Conservation (phyloP, 2,329 filamentous ascomycete genomes). For the Botryotinia globosa region DNA sequence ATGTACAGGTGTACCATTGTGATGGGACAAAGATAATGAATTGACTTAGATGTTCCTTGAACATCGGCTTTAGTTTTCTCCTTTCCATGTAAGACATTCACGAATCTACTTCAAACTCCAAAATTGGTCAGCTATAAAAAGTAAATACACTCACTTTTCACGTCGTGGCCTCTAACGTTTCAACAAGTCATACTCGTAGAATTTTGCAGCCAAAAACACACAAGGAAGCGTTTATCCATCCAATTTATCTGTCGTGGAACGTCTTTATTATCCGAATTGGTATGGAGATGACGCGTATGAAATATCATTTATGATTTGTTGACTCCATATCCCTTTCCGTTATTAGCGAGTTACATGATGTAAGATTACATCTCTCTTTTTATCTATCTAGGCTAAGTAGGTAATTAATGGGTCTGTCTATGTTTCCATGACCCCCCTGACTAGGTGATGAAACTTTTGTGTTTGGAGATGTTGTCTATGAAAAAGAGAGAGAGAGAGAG, state of each 20-base stretch:
- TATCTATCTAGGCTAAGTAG: not conserved
- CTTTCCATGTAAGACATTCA: not conserved
- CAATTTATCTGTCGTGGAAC: not conserved
- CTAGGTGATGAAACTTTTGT: not conserved
- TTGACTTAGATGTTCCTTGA: not conserved
- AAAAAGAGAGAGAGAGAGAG: not conserved
- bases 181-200: not conserved
- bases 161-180: not conserved
- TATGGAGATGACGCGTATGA: slow-evolving; percentile 7
- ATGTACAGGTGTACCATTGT: not conserved
- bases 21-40: not conserved
- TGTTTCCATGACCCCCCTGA: not conserved
- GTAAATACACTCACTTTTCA: not conserved
- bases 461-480: not conserved
- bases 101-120: not conserved
- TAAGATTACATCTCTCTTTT: not conserved
- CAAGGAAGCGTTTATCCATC: not conserved
- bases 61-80: not conserved
- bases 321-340: not conserved
- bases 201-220: not conserved
- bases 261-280: not conserved
- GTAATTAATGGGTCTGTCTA: not conserved
- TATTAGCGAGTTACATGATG: not conserved
- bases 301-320: not conserved
- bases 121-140: not conserved